Evolutionary conservation across 2,329 filamentous ascomycete species (phyloP), one percentile per base, ranked within the genome.

Genomic region (Leptoxyphium fumago): DNA sequence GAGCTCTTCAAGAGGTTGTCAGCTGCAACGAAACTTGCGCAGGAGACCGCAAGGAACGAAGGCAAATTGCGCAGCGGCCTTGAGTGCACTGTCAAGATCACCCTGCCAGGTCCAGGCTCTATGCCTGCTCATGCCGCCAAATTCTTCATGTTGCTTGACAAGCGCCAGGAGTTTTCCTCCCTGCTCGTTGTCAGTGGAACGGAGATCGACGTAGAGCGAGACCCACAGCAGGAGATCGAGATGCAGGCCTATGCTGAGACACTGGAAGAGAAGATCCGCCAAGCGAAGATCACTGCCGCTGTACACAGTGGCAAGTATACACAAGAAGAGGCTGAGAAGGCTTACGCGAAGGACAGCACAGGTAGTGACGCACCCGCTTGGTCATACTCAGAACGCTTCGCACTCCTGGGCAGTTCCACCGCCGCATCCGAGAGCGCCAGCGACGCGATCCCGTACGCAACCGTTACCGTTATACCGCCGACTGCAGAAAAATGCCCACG

Each of bases 41-140:
- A 88, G 46, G 91, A 96, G 64, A 64, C 70, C 26, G 85, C 83
- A 1, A 75, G 88, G 14, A 64, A 63, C 2, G 73, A 75, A 46
- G 91, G 89, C 61, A 69, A 75, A 30, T 69, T 95, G 32, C 86
- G 86, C 2, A 87, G 82, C 11, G 86, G 84, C 2, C 72, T 96
- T 2, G 83, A 94, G 58, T 84, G 80, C 42, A 78, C 75, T 7
- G 80, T 95, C 1, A 57, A 74, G 6, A 57, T 88, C 11, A 52
- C 50, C 29, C 28, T 60, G 1, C 49, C 52, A 10, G 38, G 46
- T 14, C 32, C 32, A 36, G 32, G 15, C 9, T 40, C 46, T 9
- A 43, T 39, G 14, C 43, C 49, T 21, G n/a, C 38, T 32, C 17
- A 38, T 40, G 28, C 39, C 36, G 10, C 40, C 40, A 15, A 48